Evolutionary conservation across 345 rosid species (phyloP), one percentile per base, ranked within the genome.

Genomic region (Melastoma malabathricum): DNA sequence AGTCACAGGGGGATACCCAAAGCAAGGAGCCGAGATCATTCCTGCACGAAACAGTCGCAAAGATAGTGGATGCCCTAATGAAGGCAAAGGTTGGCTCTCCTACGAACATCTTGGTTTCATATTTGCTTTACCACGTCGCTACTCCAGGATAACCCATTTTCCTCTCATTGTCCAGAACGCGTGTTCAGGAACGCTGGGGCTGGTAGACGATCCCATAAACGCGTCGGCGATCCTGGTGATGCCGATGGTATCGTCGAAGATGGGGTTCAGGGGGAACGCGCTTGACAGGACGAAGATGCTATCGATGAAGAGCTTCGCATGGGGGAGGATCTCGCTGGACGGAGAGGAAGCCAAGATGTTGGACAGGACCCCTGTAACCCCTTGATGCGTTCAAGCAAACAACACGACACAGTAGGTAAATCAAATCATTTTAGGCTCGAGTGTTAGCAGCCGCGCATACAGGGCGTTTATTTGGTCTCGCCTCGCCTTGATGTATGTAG

Each of bases 241-340:
- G 96, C 98, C 96, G 15, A 92, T 92, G 96, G 80, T 92, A 46
- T 92, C 96, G 15, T 87, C 98, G 15, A 92, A 77, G 78, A 80
- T 80, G 43, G 96, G 93, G 31, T 92, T 87, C 50, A 75, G 96
- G 70, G 86, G 89, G 51, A 81, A 65, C 13, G 70, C 74, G 17
- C 55, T 87, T 10, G 93, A 92, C 59, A 63, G 89, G 43, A 75
- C 81, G 0, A 77, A 81, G 74, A 53, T 78, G 16, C 63, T 87
- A 41, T 77, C 89, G 13, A 46, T 87, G 70, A 79, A 72, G 76
- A 80, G 62, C 64, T 68, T 76, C 5, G 74, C 81, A 52, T 92
- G 92, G 95, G 75, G 77, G 65, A 77, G 63, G 62, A 71, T 66
- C 59, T 72, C 86, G 10, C 55, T 66, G 59, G 78, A 73, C 19